Evolutionary conservation across 805 yeast species (phyloP), one percentile per base, ranked within the genome.

Genomic region (Saturnispora zaruensis): DNA sequence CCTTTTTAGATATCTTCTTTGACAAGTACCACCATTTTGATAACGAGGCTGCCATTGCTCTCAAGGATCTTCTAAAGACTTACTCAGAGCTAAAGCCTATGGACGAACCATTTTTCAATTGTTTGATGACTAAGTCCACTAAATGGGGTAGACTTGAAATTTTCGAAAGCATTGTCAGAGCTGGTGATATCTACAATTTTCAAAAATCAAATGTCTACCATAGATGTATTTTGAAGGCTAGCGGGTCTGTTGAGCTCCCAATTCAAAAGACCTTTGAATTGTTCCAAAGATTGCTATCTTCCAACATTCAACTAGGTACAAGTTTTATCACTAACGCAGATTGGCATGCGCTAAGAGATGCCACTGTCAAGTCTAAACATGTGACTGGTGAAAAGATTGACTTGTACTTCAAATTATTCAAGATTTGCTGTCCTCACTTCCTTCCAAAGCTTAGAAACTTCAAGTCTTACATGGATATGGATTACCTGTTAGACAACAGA

Each of bases 71-170:
- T 46, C 77, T 85, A 49, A 65, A 73, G 18, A 64, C 70, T 18
- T 84, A 84, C 62, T 72, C 79, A 48, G 72, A 72, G 37, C 70
- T 79, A 53, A 80, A 77, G 57, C 70, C 73, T 16, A 73, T 83
- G 53, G 93, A 86, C 65, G 91, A 86, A 62, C 83, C 87, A n/a
- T 87, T 87, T 61, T 78, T 87, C 67, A 87, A 87, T 64, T 83
- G 87, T 46, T 72, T 86, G 43, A 71, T 87, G 49, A 76, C 84
- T 28, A 81, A 81, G 58, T 75, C 79, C 47, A 75, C 76, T 36
- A 68, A 72, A 52, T 86, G 95, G 95, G 71, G 71, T 42, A 82
- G 82, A 60, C 71, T 76, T 55, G 68, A 69, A 4, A 81, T 84
- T n/a, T 76, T 83, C 50, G 78, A 81, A 54, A 81, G 82, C 44